Evolutionary conservation across 768 basidiomycete species (phyloP).

Genomic region (Lactarius deliciosus): DNA sequence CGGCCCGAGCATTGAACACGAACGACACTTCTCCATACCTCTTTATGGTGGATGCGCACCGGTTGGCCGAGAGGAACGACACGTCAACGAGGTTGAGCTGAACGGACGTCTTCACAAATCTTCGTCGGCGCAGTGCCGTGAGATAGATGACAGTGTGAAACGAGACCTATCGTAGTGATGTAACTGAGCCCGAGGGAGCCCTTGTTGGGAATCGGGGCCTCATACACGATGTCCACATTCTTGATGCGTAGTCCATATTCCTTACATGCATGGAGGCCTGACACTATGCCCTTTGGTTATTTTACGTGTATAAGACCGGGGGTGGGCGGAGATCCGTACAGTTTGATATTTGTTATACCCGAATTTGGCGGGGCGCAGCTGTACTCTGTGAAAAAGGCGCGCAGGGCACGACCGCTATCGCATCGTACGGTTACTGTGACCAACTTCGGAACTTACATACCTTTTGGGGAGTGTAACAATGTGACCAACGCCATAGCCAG

Average conservation of each 20-base stretch:
- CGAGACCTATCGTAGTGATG: constrained; percentile 72
- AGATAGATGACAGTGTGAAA: not conserved
- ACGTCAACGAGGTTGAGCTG: constrained; percentile 79
- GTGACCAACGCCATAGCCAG: constrained; percentile 92
- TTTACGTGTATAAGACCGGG: not conserved
- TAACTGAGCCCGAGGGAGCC: constrained; percentile 83
- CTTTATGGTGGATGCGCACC: constrained; percentile 78
- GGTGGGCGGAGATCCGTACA: constrained; percentile 34
- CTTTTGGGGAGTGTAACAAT: constrained; percentile 91
- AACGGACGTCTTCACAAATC: constrained; percentile 65
- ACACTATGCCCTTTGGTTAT: constrained; percentile 50
- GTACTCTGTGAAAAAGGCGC: constrained; percentile 30
- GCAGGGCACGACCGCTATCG: not conserved
- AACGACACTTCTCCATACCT: constrained; percentile 70
- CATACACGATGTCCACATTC: constrained; percentile 76
- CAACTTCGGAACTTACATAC: constrained; percentile 29
- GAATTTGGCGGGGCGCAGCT: constrained; percentile 70
- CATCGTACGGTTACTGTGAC: no score
- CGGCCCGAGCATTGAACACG: constrained; percentile 59
- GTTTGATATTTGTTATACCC: constrained; percentile 87
- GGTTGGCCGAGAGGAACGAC: constrained; percentile 56
- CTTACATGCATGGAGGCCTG: constrained; percentile 90
- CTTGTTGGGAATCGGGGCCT: constrained; percentile 63
- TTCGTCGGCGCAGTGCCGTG: constrained; percentile 4
- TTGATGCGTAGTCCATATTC: constrained; percentile 92